Evolutionary conservation across 352 stramenopile species (phyloP).

Genomic region (Phytopythium aichiense): DNA sequence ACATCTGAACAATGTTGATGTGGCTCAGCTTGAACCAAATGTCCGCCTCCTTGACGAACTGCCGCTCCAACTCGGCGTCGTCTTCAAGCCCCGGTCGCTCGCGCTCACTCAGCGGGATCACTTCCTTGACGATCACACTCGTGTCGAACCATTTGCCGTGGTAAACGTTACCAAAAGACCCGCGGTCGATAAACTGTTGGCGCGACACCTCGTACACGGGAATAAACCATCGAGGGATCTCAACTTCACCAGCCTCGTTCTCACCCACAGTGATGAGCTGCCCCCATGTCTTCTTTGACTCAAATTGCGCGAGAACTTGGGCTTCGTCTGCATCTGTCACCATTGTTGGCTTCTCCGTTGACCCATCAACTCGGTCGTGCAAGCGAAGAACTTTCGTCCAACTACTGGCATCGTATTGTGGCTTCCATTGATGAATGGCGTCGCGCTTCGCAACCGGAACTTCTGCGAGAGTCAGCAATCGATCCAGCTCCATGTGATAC

Average conservation of each 20-base stretch:
- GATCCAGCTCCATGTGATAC: background rate
- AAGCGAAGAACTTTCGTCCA: background rate
- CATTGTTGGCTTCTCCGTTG: background rate
- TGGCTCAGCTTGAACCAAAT: constrained; percentile 24
- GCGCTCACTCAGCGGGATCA: background rate
- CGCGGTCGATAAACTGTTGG: constrained; percentile 14
- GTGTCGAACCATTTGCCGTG: constrained; percentile 27
- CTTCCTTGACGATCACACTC: constrained; percentile 32
- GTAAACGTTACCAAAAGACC: constrained; percentile 18
- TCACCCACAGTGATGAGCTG: background rate
- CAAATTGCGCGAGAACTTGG: constrained; percentile 24
- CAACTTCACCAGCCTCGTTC: background rate
- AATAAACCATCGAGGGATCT: constrained; percentile 24
- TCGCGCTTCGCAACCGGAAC: background rate
- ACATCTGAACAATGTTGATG: constrained; percentile 24
- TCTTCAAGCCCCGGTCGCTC: background rate
- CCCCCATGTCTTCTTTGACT: constrained; percentile 14
- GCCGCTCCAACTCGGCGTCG: background rate
- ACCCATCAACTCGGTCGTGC: background rate
- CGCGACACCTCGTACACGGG: constrained; percentile 24
- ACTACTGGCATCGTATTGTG: background rate
- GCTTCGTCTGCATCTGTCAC: constrained; percentile 6
- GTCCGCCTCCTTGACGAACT: constrained; percentile 17
- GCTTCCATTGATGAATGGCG: background rate
- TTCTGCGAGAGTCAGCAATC: background rate